phyloP scores from a whole-genome alignment of 2,329 filamentous ascomycete genomes.

The Lasiodiplodia gonubiensis region DNA sequence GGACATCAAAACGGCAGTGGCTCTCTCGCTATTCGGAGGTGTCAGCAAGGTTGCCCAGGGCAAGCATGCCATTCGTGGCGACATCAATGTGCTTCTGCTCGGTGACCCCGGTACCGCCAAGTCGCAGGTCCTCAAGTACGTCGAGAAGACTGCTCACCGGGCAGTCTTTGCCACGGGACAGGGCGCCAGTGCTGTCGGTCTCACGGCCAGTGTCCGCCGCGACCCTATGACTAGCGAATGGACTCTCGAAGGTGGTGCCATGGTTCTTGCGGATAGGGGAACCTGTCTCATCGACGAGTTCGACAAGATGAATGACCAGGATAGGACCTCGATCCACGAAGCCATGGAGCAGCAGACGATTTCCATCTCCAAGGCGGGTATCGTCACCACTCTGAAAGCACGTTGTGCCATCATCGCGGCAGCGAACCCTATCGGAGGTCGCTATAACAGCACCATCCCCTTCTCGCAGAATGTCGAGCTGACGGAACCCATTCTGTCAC shows the following conservation, averaged over 20 bases:
- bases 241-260: constrained; percentile 96
- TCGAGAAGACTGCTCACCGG: constrained; percentile 93
- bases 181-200: constrained; percentile 94
- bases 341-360: constrained; percentile 99
- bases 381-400: constrained; percentile 95
- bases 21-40: constrained; percentile 91
- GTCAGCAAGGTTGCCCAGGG: constrained; percentile 91
- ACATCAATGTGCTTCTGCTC: constrained; percentile 96
- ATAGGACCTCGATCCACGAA: constrained; percentile 97
- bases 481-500: constrained; percentile 94
- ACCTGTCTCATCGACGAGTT: constrained; percentile 99
- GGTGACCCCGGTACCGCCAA: constrained; percentile 98
- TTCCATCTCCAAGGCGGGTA: constrained; percentile 97
- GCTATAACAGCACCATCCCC: constrained; percentile 94
- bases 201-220: constrained; percentile 94
- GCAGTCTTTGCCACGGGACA: constrained; percentile 99
- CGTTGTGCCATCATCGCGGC: constrained; percentile 96
- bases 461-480: constrained; percentile 97
- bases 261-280: constrained; percentile 96
- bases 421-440: constrained; percentile 93
- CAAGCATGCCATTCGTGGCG: constrained; percentile 87
- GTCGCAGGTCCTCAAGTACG: constrained; percentile 95
- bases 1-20: constrained; percentile 96
- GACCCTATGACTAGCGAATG: constrained; percentile 93
- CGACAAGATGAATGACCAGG: constrained; percentile 99